A percentile compares a stretch with the other conserved stretches of the same genome.
Conservation (phyloP, 1,284 basidiomycete genomes). For the Mycena sp. region DNA sequence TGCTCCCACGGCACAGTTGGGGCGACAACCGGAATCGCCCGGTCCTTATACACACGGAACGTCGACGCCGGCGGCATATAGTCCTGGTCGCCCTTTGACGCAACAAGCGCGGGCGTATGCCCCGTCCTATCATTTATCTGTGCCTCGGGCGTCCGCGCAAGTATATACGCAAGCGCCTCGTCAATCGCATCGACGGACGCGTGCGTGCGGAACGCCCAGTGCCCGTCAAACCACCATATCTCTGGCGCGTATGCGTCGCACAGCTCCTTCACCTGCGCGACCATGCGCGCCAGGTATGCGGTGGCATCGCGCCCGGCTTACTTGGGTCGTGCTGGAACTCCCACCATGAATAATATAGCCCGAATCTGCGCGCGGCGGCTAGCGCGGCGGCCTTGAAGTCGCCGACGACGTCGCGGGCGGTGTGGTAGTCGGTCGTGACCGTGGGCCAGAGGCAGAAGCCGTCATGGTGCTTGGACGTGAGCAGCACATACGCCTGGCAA, state of each 20-base stretch:
- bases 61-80: conserved; percentile 9
- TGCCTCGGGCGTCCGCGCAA: neutral
- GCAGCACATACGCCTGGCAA: conserved; percentile 3
- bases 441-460: conserved; percentile 12
- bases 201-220: conserved; percentile 5
- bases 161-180: conserved; percentile 8
- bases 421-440: conserved; percentile 3
- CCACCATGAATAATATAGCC: conserved; percentile 12
- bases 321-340: conserved; percentile 10
- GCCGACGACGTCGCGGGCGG: conserved; percentile 4
- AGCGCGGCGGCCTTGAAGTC: conserved; percentile 9
- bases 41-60: conserved; percentile 9
- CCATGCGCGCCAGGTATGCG: conserved; percentile 4
- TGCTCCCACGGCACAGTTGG: conserved; percentile 3
- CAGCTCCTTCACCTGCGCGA: conserved; percentile 10
- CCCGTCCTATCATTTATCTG: conserved; percentile 9
- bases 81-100: conserved; percentile 1
- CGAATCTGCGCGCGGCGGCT: neutral
- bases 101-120: conserved; percentile 3
- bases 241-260: conserved; percentile 2
- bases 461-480: conserved; percentile 9
- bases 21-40: neutral
- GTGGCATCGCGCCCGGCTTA: neutral
- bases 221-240: conserved; percentile 14
- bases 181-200: conserved; percentile 8